phyloP scores from a whole-genome alignment of 2,329 filamentous ascomycete genomes.

The Biscogniauxia marginata region DNA sequence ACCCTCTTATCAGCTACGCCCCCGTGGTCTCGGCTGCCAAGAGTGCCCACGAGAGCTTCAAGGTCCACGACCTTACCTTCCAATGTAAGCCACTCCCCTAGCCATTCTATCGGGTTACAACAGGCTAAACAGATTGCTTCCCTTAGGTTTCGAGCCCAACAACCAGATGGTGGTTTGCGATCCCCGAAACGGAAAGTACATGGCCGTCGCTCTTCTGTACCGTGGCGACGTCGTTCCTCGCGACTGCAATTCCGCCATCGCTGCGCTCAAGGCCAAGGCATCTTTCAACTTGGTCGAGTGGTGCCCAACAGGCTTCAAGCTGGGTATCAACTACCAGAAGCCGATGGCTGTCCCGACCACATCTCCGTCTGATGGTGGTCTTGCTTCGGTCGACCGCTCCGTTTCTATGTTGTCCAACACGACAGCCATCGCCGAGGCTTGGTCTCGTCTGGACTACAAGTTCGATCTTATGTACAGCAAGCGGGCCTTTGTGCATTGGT shows the following conservation, averaged over 20 bases:
- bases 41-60: slow-evolving; percentile 85
- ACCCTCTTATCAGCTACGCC: slow-evolving; percentile 71
- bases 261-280: slow-evolving; percentile 66
- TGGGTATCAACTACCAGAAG: slow-evolving; percentile 74
- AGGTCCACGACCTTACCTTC: slow-evolving; percentile 74
- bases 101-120: neutral
- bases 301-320: slow-evolving; percentile 75
- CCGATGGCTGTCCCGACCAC: slow-evolving; percentile 56
- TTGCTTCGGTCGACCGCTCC: slow-evolving; percentile 61
- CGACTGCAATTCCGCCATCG: slow-evolving; percentile 67
- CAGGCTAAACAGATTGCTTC: slow-evolving; percentile 12
- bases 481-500: slow-evolving; percentile 76
- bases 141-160: slow-evolving; percentile 69
- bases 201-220: slow-evolving; percentile 71
- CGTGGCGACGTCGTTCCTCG: slow-evolving; percentile 69
- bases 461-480: slow-evolving; percentile 79
- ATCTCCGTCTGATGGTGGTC: slow-evolving; percentile 54
- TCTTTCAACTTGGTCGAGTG: slow-evolving; percentile 74
- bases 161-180: slow-evolving; percentile 79
- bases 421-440: slow-evolving; percentile 71
- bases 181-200: slow-evolving; percentile 73
- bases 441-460: slow-evolving; percentile 71
- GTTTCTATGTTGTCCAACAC: slow-evolving; percentile 75
- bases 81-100: slow-evolving; percentile 55
- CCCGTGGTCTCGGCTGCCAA: slow-evolving; percentile 70